phyloP scores from a whole-genome alignment of 2,329 filamentous ascomycete species.

The Trichophyton equinum region DNA sequence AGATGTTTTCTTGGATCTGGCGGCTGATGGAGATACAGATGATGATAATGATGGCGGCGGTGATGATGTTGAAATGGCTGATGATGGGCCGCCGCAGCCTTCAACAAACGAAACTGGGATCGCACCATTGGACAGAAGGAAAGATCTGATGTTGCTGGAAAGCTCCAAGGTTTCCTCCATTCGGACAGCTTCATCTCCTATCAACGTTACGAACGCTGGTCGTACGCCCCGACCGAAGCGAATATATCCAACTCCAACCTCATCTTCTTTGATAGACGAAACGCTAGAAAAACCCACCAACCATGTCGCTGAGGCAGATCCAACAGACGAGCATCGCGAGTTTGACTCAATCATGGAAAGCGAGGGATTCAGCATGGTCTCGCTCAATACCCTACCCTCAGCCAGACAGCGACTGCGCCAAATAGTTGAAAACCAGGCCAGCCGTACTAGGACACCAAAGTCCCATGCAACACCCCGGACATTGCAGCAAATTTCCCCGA shows the following conservation, averaged over 20 bases:
- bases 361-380: constrained; percentile 47
- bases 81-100: constrained; percentile 16
- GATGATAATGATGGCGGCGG: constrained; percentile 1
- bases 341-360: constrained; percentile 46
- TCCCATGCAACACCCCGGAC: not conserved
- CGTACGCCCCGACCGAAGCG: constrained; percentile 22
- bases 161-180: constrained; percentile 23
- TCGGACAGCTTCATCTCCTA: constrained; percentile 19
- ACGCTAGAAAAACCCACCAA: constrained; percentile 13
- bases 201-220: constrained; percentile 24
- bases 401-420: constrained; percentile 24
- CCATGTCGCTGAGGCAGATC: constrained; percentile 14
- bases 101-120: constrained; percentile 14
- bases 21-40: constrained; percentile 5
- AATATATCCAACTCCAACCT: constrained; percentile 30
- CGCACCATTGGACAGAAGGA: constrained; percentile 10
- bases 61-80: constrained; percentile 15
- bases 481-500: not conserved
- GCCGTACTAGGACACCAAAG: not conserved
- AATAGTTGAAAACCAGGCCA: constrained; percentile 2
- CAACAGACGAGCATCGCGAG: constrained; percentile 33
- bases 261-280: constrained; percentile 28
- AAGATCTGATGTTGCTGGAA: constrained; percentile 24
- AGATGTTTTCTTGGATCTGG: constrained; percentile 22
- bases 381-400: constrained; percentile 41